Percentiles rank a stretch among this genome's conserved stretches.
Conservation (phyloP, 73 alveolate genomes). For the Paramecium bursaria region DNA sequence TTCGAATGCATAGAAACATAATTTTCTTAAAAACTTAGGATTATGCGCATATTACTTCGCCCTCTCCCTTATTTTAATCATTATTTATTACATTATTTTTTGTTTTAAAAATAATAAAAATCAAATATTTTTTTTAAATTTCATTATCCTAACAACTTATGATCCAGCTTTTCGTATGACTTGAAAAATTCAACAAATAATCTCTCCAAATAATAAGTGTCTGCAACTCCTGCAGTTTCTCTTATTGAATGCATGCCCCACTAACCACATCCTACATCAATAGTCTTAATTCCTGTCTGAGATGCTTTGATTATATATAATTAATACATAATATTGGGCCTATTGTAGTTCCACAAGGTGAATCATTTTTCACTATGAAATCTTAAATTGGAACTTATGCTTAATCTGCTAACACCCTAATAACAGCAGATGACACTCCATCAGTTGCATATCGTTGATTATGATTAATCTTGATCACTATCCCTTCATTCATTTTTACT, state of each 20-base stretch:
- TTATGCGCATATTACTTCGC: too few species aligned
- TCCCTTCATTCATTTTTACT: conserved; percentile 93
- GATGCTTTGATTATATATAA: conserved; percentile 75
- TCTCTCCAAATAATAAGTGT: conserved; percentile 67
- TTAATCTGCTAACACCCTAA: conserved; percentile 84
- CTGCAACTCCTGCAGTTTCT: conserved; percentile 95
- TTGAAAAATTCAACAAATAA: conserved; percentile 50
- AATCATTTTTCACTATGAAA: conserved; percentile 94
- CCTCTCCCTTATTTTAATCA: too few species aligned
- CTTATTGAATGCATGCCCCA: conserved; percentile 98
- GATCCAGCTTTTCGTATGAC: conserved; percentile 57
- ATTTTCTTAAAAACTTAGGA: conserved; percentile 8
- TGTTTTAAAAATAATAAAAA: too few species aligned
- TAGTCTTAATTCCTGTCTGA: conserved; percentile 94
- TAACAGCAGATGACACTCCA: conserved; percentile 86
- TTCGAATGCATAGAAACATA: conserved; percentile 28
- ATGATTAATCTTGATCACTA: conserved; percentile 91
- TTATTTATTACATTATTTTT: too few species aligned
- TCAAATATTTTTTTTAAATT: conserved; percentile 21
- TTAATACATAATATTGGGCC: conserved; percentile 86
- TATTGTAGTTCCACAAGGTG: conserved; percentile 97
- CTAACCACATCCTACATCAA: conserved; percentile 97
- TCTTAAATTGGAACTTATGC: conserved; percentile 93
- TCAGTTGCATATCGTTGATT: conserved; percentile 97
- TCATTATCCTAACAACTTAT: conserved; percentile 58